phyloP scores from a whole-genome alignment of 352 stramenopile species.

The Aphanomyces invadans region DNA sequence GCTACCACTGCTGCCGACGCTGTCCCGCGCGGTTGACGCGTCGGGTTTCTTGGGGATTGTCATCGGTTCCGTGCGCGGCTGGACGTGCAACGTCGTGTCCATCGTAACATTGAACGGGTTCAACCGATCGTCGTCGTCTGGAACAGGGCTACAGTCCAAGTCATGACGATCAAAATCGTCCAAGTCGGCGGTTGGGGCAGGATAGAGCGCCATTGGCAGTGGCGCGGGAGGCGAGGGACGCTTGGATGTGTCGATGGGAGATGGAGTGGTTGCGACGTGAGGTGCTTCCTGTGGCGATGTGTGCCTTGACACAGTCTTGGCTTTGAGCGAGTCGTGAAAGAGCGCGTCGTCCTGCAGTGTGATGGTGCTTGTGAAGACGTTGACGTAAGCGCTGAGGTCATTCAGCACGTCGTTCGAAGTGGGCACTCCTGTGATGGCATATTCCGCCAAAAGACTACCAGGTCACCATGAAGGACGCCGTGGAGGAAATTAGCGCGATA shows the following conservation, averaged over 20 bases:
- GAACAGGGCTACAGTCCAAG: conserved; percentile 16
- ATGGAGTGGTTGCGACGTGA: conserved; percentile 5
- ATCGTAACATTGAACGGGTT: conserved; percentile 53
- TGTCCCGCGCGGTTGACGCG: background rate
- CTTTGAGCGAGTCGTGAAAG: conserved; percentile 15
- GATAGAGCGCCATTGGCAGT: too few species aligned
- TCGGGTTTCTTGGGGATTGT: conserved; percentile 10
- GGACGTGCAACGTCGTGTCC: conserved; percentile 24
- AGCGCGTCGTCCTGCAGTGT: conserved; percentile 43
- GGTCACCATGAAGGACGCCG: background rate
- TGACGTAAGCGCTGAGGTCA: conserved; percentile 57
- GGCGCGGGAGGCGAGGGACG: too few species aligned
- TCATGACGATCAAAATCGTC: too few species aligned
- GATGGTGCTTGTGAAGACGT: conserved; percentile 50
- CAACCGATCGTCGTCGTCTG: conserved; percentile 49
- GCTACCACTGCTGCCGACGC: background rate
- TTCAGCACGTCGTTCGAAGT: conserved; percentile 49
- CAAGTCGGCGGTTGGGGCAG: too few species aligned
- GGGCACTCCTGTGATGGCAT: conserved; percentile 49
- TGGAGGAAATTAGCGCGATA: conserved; percentile 8
- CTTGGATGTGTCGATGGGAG: background rate
- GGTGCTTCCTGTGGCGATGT: too few species aligned
- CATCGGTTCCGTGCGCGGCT: conserved; percentile 26
- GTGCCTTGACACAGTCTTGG: too few species aligned
- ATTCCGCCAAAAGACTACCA: conserved; percentile 53